Evolutionary conservation across 2,329 filamentous ascomycete genomes (phyloP).

Genomic region (Neonectria ditissima): DNA sequence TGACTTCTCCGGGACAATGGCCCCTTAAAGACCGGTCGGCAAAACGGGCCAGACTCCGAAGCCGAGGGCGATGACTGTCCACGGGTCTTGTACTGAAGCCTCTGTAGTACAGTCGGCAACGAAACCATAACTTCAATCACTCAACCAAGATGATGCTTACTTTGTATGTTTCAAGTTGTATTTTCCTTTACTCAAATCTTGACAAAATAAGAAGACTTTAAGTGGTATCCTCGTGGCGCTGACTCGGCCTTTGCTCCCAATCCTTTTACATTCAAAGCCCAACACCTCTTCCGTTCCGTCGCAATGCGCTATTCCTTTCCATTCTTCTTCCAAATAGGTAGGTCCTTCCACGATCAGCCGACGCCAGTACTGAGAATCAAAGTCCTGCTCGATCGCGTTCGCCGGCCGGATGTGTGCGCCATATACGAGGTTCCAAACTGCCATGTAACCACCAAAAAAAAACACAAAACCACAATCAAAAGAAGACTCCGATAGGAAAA

Average conservation of each 20-base stretch:
- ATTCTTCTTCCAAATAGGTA: constrained; percentile 39
- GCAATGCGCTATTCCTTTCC: constrained; percentile 39
- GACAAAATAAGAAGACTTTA: constrained; percentile 29
- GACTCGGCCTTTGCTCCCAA: constrained; percentile 35
- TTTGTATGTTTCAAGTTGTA: neutral
- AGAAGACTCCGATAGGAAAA: constrained; percentile 34
- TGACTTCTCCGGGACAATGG: neutral
- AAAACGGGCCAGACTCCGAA: neutral
- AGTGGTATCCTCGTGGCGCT: constrained; percentile 39
- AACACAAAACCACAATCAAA: constrained; percentile 24
- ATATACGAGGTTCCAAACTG: constrained; percentile 37
- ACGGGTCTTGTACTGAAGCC: neutral
- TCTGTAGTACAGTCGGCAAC: neutral
- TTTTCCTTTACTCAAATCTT: constrained; percentile 29
- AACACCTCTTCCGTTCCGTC: constrained; percentile 39
- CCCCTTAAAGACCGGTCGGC: neutral
- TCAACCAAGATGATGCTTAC: neutral
- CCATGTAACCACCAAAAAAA: constrained; percentile 21
- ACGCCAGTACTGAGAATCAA: constrained; percentile 46
- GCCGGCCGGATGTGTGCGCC: constrained; percentile 39
- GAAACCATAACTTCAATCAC: too few relatives aligned
- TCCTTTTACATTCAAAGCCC: constrained; percentile 44
- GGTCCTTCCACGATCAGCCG: constrained; percentile 29
- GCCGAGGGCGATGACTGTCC: neutral
- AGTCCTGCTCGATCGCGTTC: constrained; percentile 49